Evolutionary conservation across 371 early-diverging fungal genomes (phyloP).

Genomic region (Mortierella sp.): DNA sequence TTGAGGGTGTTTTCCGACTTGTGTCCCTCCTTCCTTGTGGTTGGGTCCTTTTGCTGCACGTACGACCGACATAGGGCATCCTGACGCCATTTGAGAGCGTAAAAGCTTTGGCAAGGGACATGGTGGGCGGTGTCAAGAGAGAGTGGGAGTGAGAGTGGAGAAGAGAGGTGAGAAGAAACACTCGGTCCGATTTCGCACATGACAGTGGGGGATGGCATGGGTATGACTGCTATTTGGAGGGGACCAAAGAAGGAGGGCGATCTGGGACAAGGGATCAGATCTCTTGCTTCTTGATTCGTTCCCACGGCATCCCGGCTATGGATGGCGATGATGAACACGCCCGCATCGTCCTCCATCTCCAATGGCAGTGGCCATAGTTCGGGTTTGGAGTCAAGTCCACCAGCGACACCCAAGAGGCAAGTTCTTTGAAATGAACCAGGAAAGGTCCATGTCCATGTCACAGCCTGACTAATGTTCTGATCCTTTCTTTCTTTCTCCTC

Average conservation of each 20-base stretch:
- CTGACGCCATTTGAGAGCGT: conserved; percentile 61
- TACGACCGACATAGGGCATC: conserved; percentile 67
- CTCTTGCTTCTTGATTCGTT: too few relatives aligned
- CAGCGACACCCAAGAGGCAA: conserved; percentile 13
- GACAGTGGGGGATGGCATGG: too few relatives aligned
- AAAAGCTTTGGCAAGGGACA: conserved; percentile 20
- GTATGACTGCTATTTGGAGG: too few relatives aligned
- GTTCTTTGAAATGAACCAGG: not conserved
- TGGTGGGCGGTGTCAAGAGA: not conserved
- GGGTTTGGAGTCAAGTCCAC: conserved; percentile 4
- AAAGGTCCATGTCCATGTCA: not conserved
- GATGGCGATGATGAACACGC: conserved; percentile 15
- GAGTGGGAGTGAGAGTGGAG: not conserved
- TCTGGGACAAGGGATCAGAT: too few relatives aligned
- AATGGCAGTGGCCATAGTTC: not conserved
- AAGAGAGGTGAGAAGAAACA: not conserved
- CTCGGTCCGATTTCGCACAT: too few relatives aligned
- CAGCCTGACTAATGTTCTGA: too few relatives aligned
- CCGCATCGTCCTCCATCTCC: conserved; percentile 20
- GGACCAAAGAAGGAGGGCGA: too few relatives aligned
- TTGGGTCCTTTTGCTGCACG: conserved; percentile 15
- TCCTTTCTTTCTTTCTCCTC: not conserved
- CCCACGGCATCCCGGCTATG: not conserved
- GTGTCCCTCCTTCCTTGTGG: conserved; percentile 8
- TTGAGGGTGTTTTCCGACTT: conserved; percentile 6